Evolutionary conservation across 192 early-diverging fungal genomes (phyloP), one percentile per base, ranked within the genome.

Genomic region (Neocallimastix lanati): DNA sequence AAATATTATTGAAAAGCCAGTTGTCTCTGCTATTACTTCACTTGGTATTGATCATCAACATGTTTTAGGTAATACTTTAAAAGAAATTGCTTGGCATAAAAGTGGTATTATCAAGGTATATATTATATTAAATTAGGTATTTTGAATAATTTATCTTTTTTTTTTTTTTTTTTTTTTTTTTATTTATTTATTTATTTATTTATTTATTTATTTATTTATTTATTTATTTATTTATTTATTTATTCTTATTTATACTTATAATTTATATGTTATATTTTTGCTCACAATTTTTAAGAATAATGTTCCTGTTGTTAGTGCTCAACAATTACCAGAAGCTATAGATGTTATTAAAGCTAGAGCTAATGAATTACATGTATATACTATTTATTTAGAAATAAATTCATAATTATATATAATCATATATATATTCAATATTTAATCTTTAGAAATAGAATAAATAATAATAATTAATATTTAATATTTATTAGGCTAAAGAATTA

Each of bases 21-120:
- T 90, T n/a, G 94, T 92, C 2, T 93, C 92, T 80, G 94, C 91
- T 76, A 91, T 95, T 12, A 88, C 94, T 27, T 89, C 93, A 76
- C 84, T 95, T 28, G 94, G 94, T 27, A 84, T 92, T 28, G 94
- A 95, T 83, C 94, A 95, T 78, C 87, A 90, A 79, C 82, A 79
- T 16, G 85, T 89, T 21, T 83, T 95, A 50, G 93, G 93, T 28
- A 83, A 90, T 33, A 95, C 94, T 1, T 82, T 95, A 38, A 88
- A 86, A 29, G 81, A 90, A 78, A 95, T 95, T 81, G 93, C 93
- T 14, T 91, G 91, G 92, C 92, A 95, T 82, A 95, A 95, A 78
- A 92, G 88, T 30, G 94, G 94, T 7, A 95, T 95, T 50, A 90
- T 93, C 78, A 95, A 95, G 85, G 85, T 87, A n/a, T 18, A 81